Base-by-base conservation (phyloP, 305 asterid genomes). In the Andrographis paniculata region DNA sequence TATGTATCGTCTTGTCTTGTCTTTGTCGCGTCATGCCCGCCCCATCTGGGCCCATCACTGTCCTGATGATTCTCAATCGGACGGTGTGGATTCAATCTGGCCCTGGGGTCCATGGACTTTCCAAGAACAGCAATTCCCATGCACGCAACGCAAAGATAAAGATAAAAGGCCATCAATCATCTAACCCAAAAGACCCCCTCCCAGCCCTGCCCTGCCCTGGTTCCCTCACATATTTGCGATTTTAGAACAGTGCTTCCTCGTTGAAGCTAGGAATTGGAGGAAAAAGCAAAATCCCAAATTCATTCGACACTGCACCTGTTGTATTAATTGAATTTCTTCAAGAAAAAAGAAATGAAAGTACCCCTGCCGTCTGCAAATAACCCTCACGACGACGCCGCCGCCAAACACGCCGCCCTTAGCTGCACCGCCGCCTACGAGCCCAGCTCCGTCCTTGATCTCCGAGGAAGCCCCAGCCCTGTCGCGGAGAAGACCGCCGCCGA, bases 361-460 rank as follows among this genome's bases (percentile, higher is more conserved):
- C 91, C 94, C 94, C 80, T 89, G 71, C 80, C 85, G 71, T 66
- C 91, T 53, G 60, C 80, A 36, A 61, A 59, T n/a, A 37, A 37
- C 42, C 3, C 42, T 13, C 42, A 37, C 42, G 17, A 13, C 42
- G 14, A 41, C 56, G 60, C 44, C 84, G 14, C 45, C 56, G 60
- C 44, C 84, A 78, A n/a, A 73, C 46, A 66, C 59, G 56, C 1
- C 17, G 17, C 14, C 4, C 14, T 5, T 31, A 41, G 71, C 35
- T 71, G 72, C 83, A n/a, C n/a, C 43, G 17, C 37, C 37, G 45
- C 78, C 18, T 85, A 80, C 96, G 98, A 89, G 73, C 98, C 98
- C 20, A 89, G 80, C 55, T 89, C 98, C 21, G 98, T 89, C 20
- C 95, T 86, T 16, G 98, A 89, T 15, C 79, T 78, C 70, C 89